phyloP scores from a whole-genome alignment of 768 basidiomycete genomes.

The Phallus indusiatus region DNA sequence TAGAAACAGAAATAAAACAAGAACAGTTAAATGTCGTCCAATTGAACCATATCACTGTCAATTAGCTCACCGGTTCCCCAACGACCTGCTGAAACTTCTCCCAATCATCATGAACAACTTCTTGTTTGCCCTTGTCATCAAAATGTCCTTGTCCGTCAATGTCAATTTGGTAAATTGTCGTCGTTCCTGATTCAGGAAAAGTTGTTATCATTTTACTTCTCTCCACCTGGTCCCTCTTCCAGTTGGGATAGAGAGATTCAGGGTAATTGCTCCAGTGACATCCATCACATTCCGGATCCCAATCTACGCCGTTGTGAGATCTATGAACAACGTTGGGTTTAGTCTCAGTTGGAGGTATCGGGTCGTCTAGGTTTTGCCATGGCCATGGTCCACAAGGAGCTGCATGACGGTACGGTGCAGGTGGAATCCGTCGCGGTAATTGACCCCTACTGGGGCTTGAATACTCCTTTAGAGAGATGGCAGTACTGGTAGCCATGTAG shows the following conservation, averaged over 20 bases:
- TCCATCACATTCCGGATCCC: neutral
- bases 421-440: neutral
- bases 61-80: slow-evolving; percentile 16
- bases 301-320: neutral
- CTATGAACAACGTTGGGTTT: neutral
- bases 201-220: slow-evolving; percentile 25
- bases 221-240: slow-evolving; percentile 36
- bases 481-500: neutral
- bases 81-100: neutral
- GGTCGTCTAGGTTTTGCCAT: neutral
- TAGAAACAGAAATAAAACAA: slow-evolving; percentile 18
- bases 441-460: neutral
- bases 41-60: slow-evolving; percentile 25
- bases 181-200: slow-evolving; percentile 13
- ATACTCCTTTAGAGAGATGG: neutral
- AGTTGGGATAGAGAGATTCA: slow-evolving; percentile 44
- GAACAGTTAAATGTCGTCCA: slow-evolving; percentile 22
- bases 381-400: neutral
- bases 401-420: neutral
- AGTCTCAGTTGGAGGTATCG: neutral
- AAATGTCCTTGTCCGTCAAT: slow-evolving; percentile 16
- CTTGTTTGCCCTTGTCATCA: neutral
- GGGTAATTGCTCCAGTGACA: slow-evolving; percentile 34
- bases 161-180: slow-evolving; percentile 10
- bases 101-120: neutral